Evolutionary conservation across 257 asterid species (phyloP).

Genomic region (Capsicum chinense): DNA sequence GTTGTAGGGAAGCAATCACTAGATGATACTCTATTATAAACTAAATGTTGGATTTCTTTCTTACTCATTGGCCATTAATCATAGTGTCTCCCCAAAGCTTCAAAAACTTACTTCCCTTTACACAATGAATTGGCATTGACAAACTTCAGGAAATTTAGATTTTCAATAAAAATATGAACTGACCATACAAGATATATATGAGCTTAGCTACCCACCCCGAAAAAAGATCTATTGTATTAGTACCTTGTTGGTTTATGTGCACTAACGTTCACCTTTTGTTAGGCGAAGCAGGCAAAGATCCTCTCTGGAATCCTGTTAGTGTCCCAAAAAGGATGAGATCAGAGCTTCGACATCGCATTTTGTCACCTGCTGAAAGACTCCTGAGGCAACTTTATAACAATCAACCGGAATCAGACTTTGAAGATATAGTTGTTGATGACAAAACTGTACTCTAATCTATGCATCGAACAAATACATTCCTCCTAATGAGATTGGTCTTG

Average conservation of each 20-base stretch:
- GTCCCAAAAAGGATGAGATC: slow-evolving; percentile 49
- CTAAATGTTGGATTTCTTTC: background rate
- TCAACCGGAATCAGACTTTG: background rate
- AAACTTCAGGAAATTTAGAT: background rate
- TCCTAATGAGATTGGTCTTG: slow-evolving; percentile 59
- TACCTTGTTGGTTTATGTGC: background rate
- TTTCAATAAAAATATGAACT: background rate
- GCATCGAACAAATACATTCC: slow-evolving; percentile 38
- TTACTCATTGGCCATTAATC: background rate
- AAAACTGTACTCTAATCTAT: slow-evolving; percentile 42
- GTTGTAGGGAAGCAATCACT: background rate
- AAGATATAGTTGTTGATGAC: background rate
- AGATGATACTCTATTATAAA: background rate
- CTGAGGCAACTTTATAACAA: slow-evolving; percentile 33
- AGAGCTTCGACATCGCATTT: slow-evolving; percentile 36
- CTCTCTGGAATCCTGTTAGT: slow-evolving; percentile 34
- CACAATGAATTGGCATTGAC: no score
- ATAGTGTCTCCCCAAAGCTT: background rate
- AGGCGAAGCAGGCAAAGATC: background rate
- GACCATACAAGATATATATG: background rate
- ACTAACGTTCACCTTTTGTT: slow-evolving; percentile 29
- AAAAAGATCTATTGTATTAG: background rate
- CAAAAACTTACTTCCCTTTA: no score
- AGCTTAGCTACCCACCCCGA: background rate
- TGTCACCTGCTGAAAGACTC: slow-evolving; percentile 42